A percentile compares a stretch with the other conserved stretches of the same genome.
Conservation (phyloP, 306 rosid genomes). For the Psophocarpus tetragonolobus region DNA sequence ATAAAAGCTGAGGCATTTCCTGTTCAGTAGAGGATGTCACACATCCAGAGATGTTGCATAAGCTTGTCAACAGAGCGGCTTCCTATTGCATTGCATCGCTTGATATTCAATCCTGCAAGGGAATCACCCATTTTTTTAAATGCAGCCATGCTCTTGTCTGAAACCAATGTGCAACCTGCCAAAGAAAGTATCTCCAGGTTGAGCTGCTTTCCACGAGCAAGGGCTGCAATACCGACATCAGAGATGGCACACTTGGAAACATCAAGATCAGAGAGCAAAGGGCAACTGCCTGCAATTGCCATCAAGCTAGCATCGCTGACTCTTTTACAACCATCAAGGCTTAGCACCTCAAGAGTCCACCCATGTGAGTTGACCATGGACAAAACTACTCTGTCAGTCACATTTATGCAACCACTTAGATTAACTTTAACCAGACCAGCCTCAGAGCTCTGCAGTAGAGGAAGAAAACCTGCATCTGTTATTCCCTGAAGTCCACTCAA, state of each 20-base stretch:
- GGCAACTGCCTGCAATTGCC: constrained; percentile 67
- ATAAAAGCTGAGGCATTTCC: constrained; percentile 37
- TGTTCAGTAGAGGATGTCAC: constrained; percentile 75
- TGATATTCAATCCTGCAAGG: constrained; percentile 79
- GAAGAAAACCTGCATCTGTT: constrained; percentile 70
- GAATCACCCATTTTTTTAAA: constrained; percentile 59
- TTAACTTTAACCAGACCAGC: constrained; percentile 71
- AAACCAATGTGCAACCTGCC: constrained; percentile 61
- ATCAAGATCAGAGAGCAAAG: constrained; percentile 68
- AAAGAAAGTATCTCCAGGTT: constrained; percentile 73
- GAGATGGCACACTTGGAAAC: constrained; percentile 70
- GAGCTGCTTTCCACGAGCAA: constrained; percentile 49
- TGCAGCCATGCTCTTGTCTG: constrained; percentile 65
- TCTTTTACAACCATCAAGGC: constrained; percentile 69
- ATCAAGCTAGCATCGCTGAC: constrained; percentile 64
- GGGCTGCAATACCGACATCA: constrained; percentile 65
- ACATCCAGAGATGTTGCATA: constrained; percentile 64
- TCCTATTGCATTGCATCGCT: constrained; percentile 70
- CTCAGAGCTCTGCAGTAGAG: constrained; percentile 60
- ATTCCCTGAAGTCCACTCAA: constrained; percentile 71
- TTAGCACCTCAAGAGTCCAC: constrained; percentile 65
- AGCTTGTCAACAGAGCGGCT: constrained; percentile 54
- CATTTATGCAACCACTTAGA: constrained; percentile 67
- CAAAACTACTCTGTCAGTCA: constrained; percentile 62
- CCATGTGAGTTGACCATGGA: constrained; percentile 62